Evolutionary conservation across 2,329 filamentous ascomycete genomes (phyloP), one percentile per base, ranked within the genome.

Genomic region (Colletotrichum sp.): DNA sequence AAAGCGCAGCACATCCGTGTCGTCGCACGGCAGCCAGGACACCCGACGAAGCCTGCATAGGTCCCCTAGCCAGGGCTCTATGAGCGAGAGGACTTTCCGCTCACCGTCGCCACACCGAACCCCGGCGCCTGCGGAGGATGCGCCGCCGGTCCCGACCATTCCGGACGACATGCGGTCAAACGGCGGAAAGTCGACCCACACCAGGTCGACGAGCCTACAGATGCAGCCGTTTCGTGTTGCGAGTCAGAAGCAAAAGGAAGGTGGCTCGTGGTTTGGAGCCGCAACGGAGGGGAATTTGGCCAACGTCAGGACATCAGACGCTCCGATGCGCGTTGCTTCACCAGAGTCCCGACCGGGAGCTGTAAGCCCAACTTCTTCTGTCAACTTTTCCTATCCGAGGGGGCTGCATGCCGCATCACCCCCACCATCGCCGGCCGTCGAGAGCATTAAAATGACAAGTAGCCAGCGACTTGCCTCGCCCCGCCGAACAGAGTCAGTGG

Each of bases 21-120:
- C 94, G 3, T 96, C 95, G 6, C 87, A 91, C 64, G 89, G 88
- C 44, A 91, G 90, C 78, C 86, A 84, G 65, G 84, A 86, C 52
- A 79, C 84, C 61, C 82, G 86, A 75, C 83, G 85, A 78, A 86
- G 87, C 68, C 86, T 96, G 76, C 89, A 93, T 77, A 89, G 95
- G 80, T 88, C 90, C 48, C 90, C 88, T 71, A 98, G 96, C 85
- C 91, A 91, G 32, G 90, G 92, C 27, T 98, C 96, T 66, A 98
- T 98, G 96, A 93, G 92, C 34, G 94, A 96, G 83, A 92, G 96
- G 74, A 96, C 95, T 1, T 98, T 98, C 84, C 92, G 96, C 79
- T 94, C 94, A 6, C 95, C 90, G 81, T 27, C 83, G 76, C 88
- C 83, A 82, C 88, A 88, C 84, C 73, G 77, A n/a, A 84, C 84